Evolutionary conservation across 306 rosid genomes (phyloP), one percentile per base, ranked within the genome.

Genomic region (Coriaria nepalensis): DNA sequence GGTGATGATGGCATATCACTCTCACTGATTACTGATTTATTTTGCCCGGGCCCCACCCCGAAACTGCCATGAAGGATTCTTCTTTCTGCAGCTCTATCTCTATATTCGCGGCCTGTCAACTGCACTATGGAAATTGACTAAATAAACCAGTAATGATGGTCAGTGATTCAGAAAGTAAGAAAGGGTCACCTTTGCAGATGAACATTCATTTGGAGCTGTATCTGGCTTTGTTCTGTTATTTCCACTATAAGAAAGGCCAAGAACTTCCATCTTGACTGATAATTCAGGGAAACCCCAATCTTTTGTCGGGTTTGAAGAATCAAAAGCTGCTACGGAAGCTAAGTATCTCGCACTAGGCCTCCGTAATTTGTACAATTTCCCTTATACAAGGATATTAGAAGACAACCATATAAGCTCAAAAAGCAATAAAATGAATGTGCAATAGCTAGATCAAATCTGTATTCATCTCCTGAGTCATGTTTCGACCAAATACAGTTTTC

Each of bases 1-100:
- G 73, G 68, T 47, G 93, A 57, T 48, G 64, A 51, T 36, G 60
- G 44, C 33, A 10, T 37, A 55, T 79, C 78, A 33, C 40, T n/a
- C 49, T 57, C 57, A 39, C 29, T 20, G 29, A 20, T 39, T 0
- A 9, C 40, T 2, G 62, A 33, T 63, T 64, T 76, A 73, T 83
- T 83, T 63, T 88, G 94, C 61, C 96, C 96, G 5, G 93, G 95
- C 61, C 82, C 87, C 62, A 76, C 78, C 13, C 90, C 80, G 7
- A 72, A 88, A 57, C 78, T 77, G 38, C 95, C 95, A 46, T 84
- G 87, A 80, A 80, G 72, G 51, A 42, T 68, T 70, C 97, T 77
- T 67, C 97, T 88, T 68, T 84, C 97, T 0, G 93, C 82, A 13
- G 93, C 95, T 33, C 93, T 73, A 52, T 88, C 97, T 69, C 86